These are phyloP conservation scores for Gaeumannomyces sp. DNA, from an alignment of 2,329 filamentous ascomycete genomes.

Conservation along the genomic window DNA sequence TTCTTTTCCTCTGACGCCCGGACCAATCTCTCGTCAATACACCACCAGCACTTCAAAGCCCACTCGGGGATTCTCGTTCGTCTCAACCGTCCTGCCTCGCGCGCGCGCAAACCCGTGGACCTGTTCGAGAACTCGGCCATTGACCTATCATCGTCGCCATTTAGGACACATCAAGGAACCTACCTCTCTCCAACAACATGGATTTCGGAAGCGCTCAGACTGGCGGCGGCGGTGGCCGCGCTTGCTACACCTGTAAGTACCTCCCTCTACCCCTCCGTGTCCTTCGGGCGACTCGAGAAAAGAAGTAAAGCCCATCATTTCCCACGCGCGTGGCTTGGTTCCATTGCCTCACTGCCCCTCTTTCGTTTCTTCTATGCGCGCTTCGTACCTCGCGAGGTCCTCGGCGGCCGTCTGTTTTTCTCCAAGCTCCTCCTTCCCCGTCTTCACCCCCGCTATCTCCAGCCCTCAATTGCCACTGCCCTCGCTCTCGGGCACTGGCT, in stretches of 20 bases:
- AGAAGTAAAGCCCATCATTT: not conserved
- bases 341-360: not conserved
- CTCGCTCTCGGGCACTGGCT: not conserved
- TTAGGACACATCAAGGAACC: not conserved
- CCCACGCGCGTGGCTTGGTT: not conserved
- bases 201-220: conserved; percentile 17
- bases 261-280: not conserved
- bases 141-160: not conserved
- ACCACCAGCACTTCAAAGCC: not conserved
- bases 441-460: not conserved
- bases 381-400: not conserved
- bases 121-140: not conserved
- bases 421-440: not conserved
- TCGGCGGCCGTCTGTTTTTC: not conserved
- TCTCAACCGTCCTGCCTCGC: not conserved
- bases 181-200: conserved; percentile 13
- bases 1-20: not conserved
- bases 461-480: not conserved
- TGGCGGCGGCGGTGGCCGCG: conserved; percentile 10
- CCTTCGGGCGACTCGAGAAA: not conserved
- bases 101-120: not conserved
- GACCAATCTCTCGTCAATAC: not conserved
- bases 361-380: not conserved
- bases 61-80: not conserved
- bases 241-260: conserved; percentile 22